A percentile compares a stretch with the other conserved stretches of the same genome.
Evolutionary conservation across 2,329 filamentous ascomycete genomes (phyloP).

Genomic region (Dothidotthia symphoricarpi): DNA sequence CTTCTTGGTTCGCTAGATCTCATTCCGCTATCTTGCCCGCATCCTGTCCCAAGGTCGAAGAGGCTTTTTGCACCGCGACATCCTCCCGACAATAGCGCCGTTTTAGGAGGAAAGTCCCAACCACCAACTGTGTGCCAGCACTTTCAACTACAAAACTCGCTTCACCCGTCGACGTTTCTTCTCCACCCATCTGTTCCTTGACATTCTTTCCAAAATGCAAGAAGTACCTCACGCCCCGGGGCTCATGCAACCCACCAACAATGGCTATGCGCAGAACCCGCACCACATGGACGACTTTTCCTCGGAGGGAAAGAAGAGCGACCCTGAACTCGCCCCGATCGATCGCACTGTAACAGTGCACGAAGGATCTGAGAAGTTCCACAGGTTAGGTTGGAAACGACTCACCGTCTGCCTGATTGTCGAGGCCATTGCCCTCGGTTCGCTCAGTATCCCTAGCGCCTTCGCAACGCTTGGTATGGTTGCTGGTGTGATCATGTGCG

Average conservation of each 20-base stretch:
- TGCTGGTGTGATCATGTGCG: conserved; percentile 45
- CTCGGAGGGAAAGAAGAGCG: conserved; percentile 35
- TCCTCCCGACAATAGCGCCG: too few relatives aligned
- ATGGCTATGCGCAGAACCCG: background rate
- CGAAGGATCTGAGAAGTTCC: conserved; percentile 42
- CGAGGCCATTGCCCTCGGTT: conserved; percentile 52
- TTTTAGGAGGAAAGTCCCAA: too few relatives aligned
- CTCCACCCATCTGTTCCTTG: conserved; percentile 1
- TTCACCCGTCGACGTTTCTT: background rate
- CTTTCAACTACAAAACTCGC: background rate
- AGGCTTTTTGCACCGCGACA: too few relatives aligned
- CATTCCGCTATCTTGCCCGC: too few relatives aligned
- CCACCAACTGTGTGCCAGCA: too few relatives aligned
- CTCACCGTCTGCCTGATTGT: conserved; percentile 52
- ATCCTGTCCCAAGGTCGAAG: conserved; percentile 12
- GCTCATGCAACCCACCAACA: conserved; percentile 1
- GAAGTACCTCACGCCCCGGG: conserved; percentile 12
- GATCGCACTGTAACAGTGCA: conserved; percentile 34
- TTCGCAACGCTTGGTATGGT: conserved; percentile 51
- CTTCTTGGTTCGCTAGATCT: too few relatives aligned
- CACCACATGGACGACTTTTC: conserved; percentile 17
- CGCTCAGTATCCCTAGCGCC: conserved; percentile 47
- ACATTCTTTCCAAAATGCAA: conserved; percentile 17
- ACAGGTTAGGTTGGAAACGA: conserved; percentile 51
- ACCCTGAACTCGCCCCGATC: conserved; percentile 32